Evolutionary conservation across 768 basidiomycete genomes (phyloP).

Genomic region (Coprinopsis marcescibilis): DNA sequence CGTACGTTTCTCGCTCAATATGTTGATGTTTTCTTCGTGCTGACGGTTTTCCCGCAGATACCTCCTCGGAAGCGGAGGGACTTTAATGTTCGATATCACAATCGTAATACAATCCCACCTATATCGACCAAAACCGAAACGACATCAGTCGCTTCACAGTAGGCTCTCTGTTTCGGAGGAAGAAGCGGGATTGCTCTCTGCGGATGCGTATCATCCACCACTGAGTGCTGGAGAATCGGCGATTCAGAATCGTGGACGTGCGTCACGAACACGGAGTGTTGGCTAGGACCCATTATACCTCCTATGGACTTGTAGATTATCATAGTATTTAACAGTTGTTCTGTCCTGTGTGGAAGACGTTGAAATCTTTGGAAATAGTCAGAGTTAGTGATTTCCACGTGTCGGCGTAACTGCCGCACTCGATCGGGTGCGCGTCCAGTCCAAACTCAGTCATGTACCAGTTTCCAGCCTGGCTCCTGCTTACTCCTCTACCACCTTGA

Average conservation of each 20-base stretch:
- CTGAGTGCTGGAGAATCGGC: slow-evolving; percentile 19
- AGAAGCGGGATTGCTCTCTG: slow-evolving; percentile 42
- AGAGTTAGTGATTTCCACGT: no score
- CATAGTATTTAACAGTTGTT: no score
- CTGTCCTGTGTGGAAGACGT: no score
- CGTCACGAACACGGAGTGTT: slow-evolving; percentile 26
- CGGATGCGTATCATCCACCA: slow-evolving; percentile 30
- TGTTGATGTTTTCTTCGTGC: slow-evolving; percentile 2
- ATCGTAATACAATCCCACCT: slow-evolving; percentile 84
- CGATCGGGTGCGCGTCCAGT: no score
- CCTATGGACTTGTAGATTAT: not conserved
- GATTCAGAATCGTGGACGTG: slow-evolving; percentile 32
- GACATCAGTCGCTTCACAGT: slow-evolving; percentile 26
- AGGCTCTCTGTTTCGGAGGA: slow-evolving; percentile 34
- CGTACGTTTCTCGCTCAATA: slow-evolving; percentile 48
- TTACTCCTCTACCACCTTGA: not conserved
- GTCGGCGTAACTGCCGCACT: no score
- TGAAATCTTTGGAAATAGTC: no score
- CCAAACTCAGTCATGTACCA: no score
- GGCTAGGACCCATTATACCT: slow-evolving; percentile 6
- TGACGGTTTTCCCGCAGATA: slow-evolving; percentile 43
- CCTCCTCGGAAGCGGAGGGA: slow-evolving; percentile 87
- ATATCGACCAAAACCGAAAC: slow-evolving; percentile 52
- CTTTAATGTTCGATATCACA: slow-evolving; percentile 86
- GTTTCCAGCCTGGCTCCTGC: no score